Percentiles rank a stretch among this genome's conserved stretches.
Evolutionary conservation across 2,329 filamentous ascomycete genomes (phyloP).

Genomic region (Rutstroemia sp.): DNA sequence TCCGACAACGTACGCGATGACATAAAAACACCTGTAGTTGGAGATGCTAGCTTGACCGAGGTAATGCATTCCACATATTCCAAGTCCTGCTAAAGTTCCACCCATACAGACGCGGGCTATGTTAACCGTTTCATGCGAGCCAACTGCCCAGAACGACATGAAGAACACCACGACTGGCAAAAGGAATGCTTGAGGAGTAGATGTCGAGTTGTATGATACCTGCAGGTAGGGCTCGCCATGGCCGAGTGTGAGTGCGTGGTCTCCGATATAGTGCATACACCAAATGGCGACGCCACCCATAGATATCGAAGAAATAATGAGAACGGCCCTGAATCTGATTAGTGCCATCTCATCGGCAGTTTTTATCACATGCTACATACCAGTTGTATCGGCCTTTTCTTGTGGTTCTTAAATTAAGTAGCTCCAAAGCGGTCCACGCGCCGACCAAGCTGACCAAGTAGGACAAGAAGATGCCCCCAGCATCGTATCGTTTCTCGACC

Average conservation of each 20-base stretch:
- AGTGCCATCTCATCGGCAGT: background rate
- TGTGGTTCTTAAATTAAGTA: conserved; percentile 70
- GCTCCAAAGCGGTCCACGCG: conserved; percentile 70
- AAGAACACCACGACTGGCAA: conserved; percentile 70
- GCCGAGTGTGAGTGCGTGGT: conserved; percentile 67
- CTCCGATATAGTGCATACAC: conserved; percentile 80
- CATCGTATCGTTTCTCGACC: conserved; percentile 26
- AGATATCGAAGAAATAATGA: conserved; percentile 56
- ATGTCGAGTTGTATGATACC: conserved; percentile 64
- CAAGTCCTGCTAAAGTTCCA: conserved; percentile 63
- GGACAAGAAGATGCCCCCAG: conserved; percentile 60
- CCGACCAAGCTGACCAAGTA: conserved; percentile 68
- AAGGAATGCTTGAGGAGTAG: conserved; percentile 72
- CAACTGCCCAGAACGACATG: conserved; percentile 63
- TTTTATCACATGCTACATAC: conserved; percentile 36
- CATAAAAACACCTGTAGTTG: conserved; percentile 67
- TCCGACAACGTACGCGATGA: conserved; percentile 47
- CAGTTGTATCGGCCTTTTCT: conserved; percentile 62
- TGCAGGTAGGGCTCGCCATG: conserved; percentile 56
- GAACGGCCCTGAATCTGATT: conserved; percentile 44
- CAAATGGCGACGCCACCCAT: conserved; percentile 72
- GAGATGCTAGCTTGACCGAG: conserved; percentile 75
- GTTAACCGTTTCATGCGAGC: conserved; percentile 48
- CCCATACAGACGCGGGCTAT: conserved; percentile 53
- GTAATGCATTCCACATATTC: conserved; percentile 83